Conservation (phyloP, 169 alveolate species). For the Eimeria sp. region DNA sequence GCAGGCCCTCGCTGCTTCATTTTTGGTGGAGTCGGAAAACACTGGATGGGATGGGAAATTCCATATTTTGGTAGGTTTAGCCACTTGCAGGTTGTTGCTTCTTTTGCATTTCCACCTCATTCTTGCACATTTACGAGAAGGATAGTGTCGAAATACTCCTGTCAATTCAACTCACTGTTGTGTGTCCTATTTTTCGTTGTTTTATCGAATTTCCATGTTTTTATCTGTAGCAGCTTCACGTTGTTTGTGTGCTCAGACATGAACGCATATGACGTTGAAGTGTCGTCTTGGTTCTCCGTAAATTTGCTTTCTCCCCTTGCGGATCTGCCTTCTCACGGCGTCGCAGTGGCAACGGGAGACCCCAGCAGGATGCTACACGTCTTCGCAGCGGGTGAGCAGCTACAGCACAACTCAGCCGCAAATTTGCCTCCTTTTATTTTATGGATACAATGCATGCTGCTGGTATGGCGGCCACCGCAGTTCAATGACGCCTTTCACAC, state of each 20-base stretch:
- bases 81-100: not conserved
- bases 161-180: not conserved
- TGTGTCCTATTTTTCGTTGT: not conserved
- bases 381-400: constrained; percentile 51
- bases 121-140: not conserved
- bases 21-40: constrained; percentile 37
- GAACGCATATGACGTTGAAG: constrained; percentile 28
- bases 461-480: not conserved
- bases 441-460: not conserved
- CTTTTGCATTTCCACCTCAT: not conserved
- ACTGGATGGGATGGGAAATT: constrained; percentile 64
- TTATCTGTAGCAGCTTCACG: not conserved
- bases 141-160: not conserved
- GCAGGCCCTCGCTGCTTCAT: constrained; percentile 48
- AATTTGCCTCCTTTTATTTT: not conserved
- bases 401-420: not conserved
- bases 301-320: not conserved
- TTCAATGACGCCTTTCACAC: not conserved
- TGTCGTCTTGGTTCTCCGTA: constrained; percentile 30
- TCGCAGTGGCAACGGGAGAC: constrained; percentile 50
- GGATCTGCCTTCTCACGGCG: constrained; percentile 2
- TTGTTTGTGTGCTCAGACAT: constrained; percentile 1
- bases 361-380: constrained; percentile 27
- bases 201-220: not conserved
- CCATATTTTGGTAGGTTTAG: not conserved